phyloP scores from a whole-genome alignment of 805 yeast genomes.

The Saturnispora bothae region DNA sequence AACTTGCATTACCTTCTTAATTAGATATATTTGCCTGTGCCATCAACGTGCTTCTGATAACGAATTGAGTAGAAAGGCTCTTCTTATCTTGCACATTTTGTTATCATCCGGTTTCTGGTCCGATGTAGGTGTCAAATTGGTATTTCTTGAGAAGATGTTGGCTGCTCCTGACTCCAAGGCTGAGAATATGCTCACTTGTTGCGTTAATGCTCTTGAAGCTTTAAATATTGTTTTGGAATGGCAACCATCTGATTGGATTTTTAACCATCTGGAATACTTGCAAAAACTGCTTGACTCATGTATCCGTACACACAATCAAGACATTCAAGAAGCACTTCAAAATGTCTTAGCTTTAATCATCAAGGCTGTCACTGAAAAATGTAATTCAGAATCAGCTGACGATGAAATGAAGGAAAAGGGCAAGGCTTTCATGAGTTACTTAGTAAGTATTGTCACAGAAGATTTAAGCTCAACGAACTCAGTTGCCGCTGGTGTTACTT shows the following conservation, averaged over 20 bases:
- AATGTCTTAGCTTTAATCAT: constrained; percentile 62
- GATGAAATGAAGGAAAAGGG: constrained; percentile 36
- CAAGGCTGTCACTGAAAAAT: constrained; percentile 46
- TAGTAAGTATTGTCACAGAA: constrained; percentile 64
- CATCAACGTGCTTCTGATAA: constrained; percentile 78
- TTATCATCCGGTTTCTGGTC: constrained; percentile 73
- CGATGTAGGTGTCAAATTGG: constrained; percentile 76
- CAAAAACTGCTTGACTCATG: constrained; percentile 72
- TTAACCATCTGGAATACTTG: constrained; percentile 55
- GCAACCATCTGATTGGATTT: constrained; percentile 70
- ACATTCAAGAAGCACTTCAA: constrained; percentile 75
- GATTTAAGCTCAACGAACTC: constrained; percentile 64
- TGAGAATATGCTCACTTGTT: constrained; percentile 60
- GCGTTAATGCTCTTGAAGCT: constrained; percentile 86
- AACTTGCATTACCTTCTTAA: constrained; percentile 80
- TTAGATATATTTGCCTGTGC: constrained; percentile 78
- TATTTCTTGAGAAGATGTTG: constrained; percentile 80
- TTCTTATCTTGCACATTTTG: constrained; percentile 65
- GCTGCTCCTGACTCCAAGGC: constrained; percentile 67
- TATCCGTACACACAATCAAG: constrained; percentile 72
- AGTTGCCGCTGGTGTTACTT: constrained; percentile 78
- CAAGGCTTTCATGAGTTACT: constrained; percentile 46
- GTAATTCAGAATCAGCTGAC: constrained; percentile 40
- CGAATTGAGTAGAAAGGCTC: constrained; percentile 70
- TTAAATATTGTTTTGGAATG: constrained; percentile 73